Evolutionary conservation across 176 grass and related monocot species (phyloP).

Genomic region (Saccharum officinarum): DNA sequence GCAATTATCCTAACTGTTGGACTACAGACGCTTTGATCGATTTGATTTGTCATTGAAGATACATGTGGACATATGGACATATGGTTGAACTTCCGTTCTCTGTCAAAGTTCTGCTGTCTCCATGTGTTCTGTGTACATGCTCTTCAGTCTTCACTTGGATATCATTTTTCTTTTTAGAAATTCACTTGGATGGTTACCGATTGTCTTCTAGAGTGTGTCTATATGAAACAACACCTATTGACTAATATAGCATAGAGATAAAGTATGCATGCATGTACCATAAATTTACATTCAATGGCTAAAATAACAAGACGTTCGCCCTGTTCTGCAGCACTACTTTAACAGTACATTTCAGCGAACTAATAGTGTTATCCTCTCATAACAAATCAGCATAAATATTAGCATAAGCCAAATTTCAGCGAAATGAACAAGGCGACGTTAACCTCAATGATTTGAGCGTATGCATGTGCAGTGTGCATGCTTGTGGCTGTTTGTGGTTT

Average conservation of each 20-base stretch:
- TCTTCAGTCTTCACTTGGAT: neutral
- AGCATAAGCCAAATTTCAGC: too few species aligned
- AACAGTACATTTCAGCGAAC: too few species aligned
- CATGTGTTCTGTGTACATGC: neutral
- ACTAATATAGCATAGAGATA: neutral
- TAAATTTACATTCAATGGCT: too few species aligned
- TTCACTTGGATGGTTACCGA: neutral
- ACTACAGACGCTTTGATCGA: conserved; percentile 63
- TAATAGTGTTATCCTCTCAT: too few species aligned
- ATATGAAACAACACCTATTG: neutral
- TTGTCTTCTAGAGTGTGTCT: neutral
- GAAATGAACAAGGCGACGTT: neutral
- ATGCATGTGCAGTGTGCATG: too few species aligned
- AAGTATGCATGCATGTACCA: neutral
- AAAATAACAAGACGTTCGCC: neutral
- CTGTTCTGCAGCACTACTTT: neutral
- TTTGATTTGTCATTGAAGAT: too few species aligned
- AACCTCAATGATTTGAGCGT: neutral
- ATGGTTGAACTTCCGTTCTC: too few species aligned
- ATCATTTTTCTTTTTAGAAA: neutral
- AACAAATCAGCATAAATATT: too few species aligned
- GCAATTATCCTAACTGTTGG: conserved; percentile 99
- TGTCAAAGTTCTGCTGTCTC: too few species aligned
- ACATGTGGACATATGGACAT: too few species aligned
- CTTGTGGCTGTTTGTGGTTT: too few species aligned